Evolutionary conservation across 139 green algal genomes (phyloP).

Genomic region (Astrephomene gubernaculifera): DNA sequence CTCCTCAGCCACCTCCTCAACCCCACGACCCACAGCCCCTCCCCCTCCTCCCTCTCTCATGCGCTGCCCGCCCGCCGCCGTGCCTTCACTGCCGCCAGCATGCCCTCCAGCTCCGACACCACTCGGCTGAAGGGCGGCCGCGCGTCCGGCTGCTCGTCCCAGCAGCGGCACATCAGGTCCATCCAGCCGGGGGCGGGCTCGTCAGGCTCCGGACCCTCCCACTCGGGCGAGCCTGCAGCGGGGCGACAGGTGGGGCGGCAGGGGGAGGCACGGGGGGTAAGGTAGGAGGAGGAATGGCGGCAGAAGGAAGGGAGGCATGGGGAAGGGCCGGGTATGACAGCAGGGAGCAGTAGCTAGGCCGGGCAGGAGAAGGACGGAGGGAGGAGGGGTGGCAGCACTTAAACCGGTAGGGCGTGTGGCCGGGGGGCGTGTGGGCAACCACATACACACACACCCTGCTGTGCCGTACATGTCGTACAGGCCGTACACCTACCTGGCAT

Average conservation of each 20-base stretch:
- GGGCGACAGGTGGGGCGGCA: neutral
- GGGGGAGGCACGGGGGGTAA: too few species aligned
- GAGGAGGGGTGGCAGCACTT: too few species aligned
- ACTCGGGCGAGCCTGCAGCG: conserved; percentile 65
- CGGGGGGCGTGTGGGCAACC: too few species aligned
- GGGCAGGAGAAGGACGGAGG: too few species aligned
- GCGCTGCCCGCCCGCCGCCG: conserved; percentile 33
- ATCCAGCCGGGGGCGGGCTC: conserved; percentile 73
- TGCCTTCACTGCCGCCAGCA: conserved; percentile 45
- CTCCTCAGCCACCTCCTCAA: neutral
- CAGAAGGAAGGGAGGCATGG: too few species aligned
- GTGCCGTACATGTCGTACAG: too few species aligned
- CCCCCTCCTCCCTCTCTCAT: neutral
- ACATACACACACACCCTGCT: too few species aligned
- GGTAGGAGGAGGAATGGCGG: too few species aligned
- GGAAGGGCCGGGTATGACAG: too few species aligned
- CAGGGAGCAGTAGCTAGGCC: too few species aligned
- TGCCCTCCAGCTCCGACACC: conserved; percentile 50
- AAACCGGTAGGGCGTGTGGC: too few species aligned
- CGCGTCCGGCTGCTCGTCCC: conserved; percentile 52
- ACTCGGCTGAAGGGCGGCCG: conserved; percentile 63
- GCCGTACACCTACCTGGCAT: conserved; percentile 64
- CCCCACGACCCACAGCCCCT: neutral
- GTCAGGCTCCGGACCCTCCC: conserved; percentile 62
- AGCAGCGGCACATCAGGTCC: conserved; percentile 71